phyloP scores from a whole-genome alignment of 768 basidiomycete species.

The Cantharellus anzutake region DNA sequence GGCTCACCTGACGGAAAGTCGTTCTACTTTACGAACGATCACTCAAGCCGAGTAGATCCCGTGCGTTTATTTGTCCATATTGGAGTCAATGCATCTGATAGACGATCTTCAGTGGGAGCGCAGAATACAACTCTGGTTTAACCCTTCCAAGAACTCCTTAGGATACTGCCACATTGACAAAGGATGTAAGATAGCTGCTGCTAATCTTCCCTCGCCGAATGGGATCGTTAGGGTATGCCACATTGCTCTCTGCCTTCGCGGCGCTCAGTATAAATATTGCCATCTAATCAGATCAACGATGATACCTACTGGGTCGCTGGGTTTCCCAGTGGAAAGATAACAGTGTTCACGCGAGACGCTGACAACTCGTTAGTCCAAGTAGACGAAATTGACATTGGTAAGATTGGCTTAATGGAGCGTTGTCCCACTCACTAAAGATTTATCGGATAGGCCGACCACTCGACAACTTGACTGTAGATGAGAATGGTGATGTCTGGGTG shows the following conservation, averaged over 20 bases:
- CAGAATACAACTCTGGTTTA: neutral
- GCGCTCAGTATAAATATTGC: neutral
- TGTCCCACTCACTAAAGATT: neutral
- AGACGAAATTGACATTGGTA: neutral
- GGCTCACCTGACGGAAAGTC: neutral
- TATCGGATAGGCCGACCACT: neutral
- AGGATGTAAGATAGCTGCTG: conserved; percentile 1
- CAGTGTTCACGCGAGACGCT: neutral
- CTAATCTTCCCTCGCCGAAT: neutral
- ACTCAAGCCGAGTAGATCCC: neutral
- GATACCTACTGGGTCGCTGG: neutral
- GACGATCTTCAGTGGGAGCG: no score
- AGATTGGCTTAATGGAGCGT: neutral
- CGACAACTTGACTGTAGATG: neutral
- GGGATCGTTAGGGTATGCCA: neutral
- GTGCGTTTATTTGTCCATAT: neutral
- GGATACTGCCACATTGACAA: neutral
- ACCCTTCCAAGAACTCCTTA: neutral
- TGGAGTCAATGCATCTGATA: neutral
- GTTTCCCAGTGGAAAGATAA: neutral
- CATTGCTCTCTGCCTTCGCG: neutral
- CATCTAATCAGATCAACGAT: neutral
- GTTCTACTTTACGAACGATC: conserved; percentile 2
- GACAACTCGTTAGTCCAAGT: neutral
- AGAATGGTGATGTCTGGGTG: neutral